Conservation (phyloP, 179 eudicot species). For the Corrigiola litoralis region DNA sequence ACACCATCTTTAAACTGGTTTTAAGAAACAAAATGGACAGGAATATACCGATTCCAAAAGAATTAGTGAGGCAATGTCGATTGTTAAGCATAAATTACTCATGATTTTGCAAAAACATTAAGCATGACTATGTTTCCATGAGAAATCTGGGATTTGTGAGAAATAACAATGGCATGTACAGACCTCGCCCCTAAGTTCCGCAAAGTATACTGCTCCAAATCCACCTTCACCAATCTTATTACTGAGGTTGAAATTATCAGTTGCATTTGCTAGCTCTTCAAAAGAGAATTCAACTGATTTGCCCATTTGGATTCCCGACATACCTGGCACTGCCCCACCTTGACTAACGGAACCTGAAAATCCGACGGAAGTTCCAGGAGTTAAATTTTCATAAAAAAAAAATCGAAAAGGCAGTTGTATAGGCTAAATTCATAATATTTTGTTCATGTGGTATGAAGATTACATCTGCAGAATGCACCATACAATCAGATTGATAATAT, state of each 20-base stretch:
- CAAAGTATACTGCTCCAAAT: slow-evolving; percentile 44
- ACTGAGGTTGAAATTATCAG: slow-evolving; percentile 35
- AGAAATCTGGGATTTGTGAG: background rate
- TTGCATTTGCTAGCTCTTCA: slow-evolving; percentile 65
- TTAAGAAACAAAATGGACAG: too few species aligned
- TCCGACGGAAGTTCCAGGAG: slow-evolving; percentile 21
- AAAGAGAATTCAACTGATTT: slow-evolving; percentile 68
- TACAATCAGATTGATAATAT: too few species aligned
- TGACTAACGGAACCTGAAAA: slow-evolving; percentile 30
- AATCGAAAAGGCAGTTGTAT: too few species aligned
- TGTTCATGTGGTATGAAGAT: too few species aligned
- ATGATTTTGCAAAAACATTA: too few species aligned
- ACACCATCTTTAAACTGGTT: too few species aligned
- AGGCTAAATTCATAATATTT: too few species aligned
- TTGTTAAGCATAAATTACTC: too few species aligned
- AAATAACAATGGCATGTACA: background rate
- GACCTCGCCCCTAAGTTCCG: slow-evolving; percentile 49
- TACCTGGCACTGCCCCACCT: slow-evolving; percentile 27
- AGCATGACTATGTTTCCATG: background rate
- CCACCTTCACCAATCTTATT: slow-evolving; percentile 45
- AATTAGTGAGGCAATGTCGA: too few species aligned
- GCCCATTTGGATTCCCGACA: slow-evolving; percentile 38
- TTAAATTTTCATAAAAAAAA: slow-evolving; percentile 12
- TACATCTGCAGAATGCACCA: too few species aligned
- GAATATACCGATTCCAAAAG: too few species aligned